Percentiles rank a stretch among this genome's conserved stretches.
Conservation (phyloP, 2,329 filamentous ascomycete species). For the Huntiella decipiens region DNA sequence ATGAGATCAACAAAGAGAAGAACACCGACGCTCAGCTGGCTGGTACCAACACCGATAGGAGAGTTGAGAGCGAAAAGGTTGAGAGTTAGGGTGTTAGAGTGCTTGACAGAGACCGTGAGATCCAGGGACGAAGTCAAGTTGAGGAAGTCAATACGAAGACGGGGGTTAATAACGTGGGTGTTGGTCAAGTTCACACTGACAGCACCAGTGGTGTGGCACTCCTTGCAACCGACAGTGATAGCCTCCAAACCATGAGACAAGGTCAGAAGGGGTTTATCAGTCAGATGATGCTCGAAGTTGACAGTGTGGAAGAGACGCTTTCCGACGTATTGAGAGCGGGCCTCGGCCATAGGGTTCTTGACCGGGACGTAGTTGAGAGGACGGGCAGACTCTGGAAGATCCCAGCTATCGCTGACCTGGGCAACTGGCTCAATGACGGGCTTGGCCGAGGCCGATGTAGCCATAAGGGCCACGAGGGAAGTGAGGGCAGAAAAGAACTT, state of each 20-base stretch:
- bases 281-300: conserved; percentile 7
- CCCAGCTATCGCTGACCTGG: not conserved
- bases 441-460: conserved; percentile 4
- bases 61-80: conserved; percentile 28
- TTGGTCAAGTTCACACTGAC: conserved; percentile 26
- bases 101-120: conserved; percentile 25
- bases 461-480: conserved; percentile 1
- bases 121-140: conserved; percentile 33
- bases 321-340: conserved; percentile 12
- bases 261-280: not conserved
- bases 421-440: conserved; percentile 2
- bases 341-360: conserved; percentile 9
- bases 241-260: not conserved
- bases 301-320: conserved; percentile 11
- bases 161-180: conserved; percentile 21
- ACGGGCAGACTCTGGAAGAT: conserved; percentile 4
- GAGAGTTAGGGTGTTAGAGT: conserved; percentile 30
- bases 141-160: conserved; percentile 28
- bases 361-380: conserved; percentile 10
- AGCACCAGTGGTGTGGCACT: conserved; percentile 31
- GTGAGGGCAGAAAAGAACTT: conserved; percentile 2
- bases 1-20: conserved; percentile 33
- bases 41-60: conserved; percentile 24
- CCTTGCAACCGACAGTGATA: conserved; percentile 21
- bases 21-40: conserved; percentile 25